These are phyloP conservation scores for Strigomonas oncopelti DNA, from an alignment of 208 protist species.

Conservation along the genomic window DNA sequence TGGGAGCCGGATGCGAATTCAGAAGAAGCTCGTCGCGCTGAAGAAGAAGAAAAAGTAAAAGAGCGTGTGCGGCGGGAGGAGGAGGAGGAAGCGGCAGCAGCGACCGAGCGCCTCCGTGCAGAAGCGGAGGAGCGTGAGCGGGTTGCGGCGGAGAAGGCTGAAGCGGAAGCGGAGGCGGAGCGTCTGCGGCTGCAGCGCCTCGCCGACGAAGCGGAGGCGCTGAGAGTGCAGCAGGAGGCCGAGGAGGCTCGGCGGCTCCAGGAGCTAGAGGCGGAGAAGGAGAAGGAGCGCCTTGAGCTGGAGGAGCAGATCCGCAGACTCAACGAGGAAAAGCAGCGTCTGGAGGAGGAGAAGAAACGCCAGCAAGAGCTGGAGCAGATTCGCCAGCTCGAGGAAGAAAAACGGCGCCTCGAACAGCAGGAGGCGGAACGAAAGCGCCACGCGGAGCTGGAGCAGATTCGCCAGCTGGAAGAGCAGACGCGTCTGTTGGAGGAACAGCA, in stretches of 20 bases:
- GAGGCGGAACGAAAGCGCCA: constrained; percentile 10
- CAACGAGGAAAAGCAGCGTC: constrained; percentile 7
- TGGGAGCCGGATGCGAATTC: too few relatives aligned
- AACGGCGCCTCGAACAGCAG: neutral
- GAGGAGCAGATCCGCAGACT: constrained; percentile 8
- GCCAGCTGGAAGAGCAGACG: constrained; percentile 13
- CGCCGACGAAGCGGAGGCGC: neutral
- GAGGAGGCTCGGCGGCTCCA: constrained; percentile 1
- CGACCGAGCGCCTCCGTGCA: neutral
- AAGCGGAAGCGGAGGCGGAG: neutral
- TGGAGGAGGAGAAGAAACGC: constrained; percentile 6
- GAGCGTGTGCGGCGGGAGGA: neutral
- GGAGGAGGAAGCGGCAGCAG: neutral
- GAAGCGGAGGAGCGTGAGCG: neutral
- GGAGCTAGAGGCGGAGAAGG: constrained; percentile 7
- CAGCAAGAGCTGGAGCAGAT: constrained; percentile 1
- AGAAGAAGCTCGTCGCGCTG: neutral
- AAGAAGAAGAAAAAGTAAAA: too few relatives aligned
- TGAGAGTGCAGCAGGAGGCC: neutral
- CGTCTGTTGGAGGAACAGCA: constrained; percentile 2
- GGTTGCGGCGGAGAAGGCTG: neutral
- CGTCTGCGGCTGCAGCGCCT: neutral
- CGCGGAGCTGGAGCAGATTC: constrained; percentile 7
- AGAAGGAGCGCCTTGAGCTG: constrained; percentile 12
- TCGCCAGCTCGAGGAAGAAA: neutral